Evolutionary conservation across 495 filamentous ascomycete genomes (phyloP).

Genomic region (Penicillium cosmopolitanum): DNA sequence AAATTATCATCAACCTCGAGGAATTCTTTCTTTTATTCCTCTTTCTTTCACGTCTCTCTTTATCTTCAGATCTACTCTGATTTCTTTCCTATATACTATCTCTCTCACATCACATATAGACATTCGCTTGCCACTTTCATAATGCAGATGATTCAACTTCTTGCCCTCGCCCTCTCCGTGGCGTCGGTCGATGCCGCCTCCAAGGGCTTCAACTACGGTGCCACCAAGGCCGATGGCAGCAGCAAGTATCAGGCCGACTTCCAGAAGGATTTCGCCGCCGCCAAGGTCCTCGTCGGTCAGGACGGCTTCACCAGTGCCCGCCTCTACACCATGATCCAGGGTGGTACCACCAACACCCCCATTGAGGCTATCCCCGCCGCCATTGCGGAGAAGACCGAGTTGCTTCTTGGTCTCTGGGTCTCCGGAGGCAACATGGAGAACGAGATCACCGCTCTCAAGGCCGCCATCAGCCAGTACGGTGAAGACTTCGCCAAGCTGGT

Average conservation of each 20-base stretch:
- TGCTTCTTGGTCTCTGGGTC: constrained; percentile 80
- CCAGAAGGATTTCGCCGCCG: constrained; percentile 68
- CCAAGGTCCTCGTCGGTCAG: constrained; percentile 69
- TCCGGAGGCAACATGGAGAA: constrained; percentile 71
- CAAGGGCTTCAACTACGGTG: constrained; percentile 86
- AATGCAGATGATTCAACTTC: constrained; percentile 42
- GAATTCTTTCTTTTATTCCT: constrained; percentile 8
- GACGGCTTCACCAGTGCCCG: constrained; percentile 75
- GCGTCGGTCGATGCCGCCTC: constrained; percentile 51
- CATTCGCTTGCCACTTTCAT: constrained; percentile 24
- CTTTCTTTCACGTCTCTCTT: constrained; percentile 7
- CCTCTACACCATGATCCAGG: constrained; percentile 67
- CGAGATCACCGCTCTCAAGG: constrained; percentile 69
- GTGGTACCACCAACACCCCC: constrained; percentile 59
- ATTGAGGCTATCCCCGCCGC: constrained; percentile 78
- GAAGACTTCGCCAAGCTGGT: constrained; percentile 63
- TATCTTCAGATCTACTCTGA: neutral
- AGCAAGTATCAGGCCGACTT: constrained; percentile 68
- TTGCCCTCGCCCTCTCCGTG: constrained; percentile 50
- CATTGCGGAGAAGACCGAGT: constrained; percentile 68
- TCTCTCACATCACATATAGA: neutral
- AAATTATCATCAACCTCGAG: constrained; percentile 1
- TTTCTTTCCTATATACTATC: constrained; percentile 13
- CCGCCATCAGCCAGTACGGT: constrained; percentile 66
- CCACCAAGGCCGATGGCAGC: constrained; percentile 62